A percentile compares a stretch with the other conserved stretches of the same genome.
These are phyloP conservation scores for Pseudomassariella vexata DNA, from an alignment of 2,329 filamentous ascomycete species.

Conservation along the genomic window DNA sequence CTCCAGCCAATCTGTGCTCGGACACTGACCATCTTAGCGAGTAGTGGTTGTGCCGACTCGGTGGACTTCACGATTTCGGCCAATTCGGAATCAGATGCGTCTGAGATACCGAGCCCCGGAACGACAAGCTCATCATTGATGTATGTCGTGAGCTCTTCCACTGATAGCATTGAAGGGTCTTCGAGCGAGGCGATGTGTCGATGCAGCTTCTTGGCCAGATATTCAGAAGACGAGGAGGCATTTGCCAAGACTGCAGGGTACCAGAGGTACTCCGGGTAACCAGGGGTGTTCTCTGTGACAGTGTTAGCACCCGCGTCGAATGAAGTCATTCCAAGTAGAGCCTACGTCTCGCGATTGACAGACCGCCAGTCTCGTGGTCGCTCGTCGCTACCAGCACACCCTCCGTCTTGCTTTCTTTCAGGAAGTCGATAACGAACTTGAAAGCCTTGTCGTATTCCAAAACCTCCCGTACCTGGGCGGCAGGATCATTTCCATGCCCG, in stretches of 20 bases:
- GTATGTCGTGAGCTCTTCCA: constrained; percentile 50
- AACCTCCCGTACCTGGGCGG: constrained; percentile 83
- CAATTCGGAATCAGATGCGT: constrained; percentile 69
- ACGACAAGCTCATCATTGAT: constrained; percentile 63
- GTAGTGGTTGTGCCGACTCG: constrained; percentile 46
- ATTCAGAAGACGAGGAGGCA: constrained; percentile 73
- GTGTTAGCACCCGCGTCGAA: constrained; percentile 19
- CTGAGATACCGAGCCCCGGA: constrained; percentile 68
- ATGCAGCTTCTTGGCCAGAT: constrained; percentile 58
- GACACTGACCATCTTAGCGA: constrained; percentile 81
- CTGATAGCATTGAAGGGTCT: constrained; percentile 15
- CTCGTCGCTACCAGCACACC: constrained; percentile 84
- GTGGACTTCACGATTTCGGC: constrained; percentile 55
- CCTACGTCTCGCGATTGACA: constrained; percentile 73
- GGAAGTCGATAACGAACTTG: constrained; percentile 74
- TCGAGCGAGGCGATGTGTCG: constrained; percentile 45
- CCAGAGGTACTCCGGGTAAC: constrained; percentile 64
- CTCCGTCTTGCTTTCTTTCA: constrained; percentile 66
- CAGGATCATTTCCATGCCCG: constrained; percentile 78
- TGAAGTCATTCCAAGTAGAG: constrained; percentile 30
- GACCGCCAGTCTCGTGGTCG: constrained; percentile 92
- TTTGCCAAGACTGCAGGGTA: constrained; percentile 71
- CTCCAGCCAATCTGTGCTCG: constrained; percentile 90
- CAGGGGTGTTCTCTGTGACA: constrained; percentile 40
- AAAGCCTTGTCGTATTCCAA: constrained; percentile 92